Evolutionary conservation across 139 green algal genomes (phyloP).

Genomic region (Asterochloris erici): DNA sequence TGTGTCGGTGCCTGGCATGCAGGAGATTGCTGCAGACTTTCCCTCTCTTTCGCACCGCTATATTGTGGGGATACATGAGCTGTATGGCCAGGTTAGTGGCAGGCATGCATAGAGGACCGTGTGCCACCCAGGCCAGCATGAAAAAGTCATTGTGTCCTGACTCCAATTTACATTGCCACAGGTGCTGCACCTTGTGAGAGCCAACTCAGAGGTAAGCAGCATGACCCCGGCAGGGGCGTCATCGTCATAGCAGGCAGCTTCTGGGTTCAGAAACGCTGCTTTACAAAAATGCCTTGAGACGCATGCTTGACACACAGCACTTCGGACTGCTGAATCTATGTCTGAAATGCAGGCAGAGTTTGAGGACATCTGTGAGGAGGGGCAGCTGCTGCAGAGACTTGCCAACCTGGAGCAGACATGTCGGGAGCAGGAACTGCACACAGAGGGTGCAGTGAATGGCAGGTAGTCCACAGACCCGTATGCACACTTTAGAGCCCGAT

Average conservation of each 20-base stretch:
- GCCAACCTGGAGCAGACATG: constrained; percentile 15
- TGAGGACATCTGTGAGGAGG: constrained; percentile 26
- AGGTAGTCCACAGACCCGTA: neutral
- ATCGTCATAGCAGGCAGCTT: neutral
- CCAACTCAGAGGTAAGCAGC: constrained; percentile 16
- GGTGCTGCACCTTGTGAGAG: constrained; percentile 16
- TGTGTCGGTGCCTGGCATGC: neutral
- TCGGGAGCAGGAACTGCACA: constrained; percentile 4
- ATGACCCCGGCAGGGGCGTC: too few species aligned
- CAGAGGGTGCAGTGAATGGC: neutral
- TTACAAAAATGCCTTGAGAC: neutral
- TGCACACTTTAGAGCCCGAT: neutral
- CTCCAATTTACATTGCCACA: neutral
- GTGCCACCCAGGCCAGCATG: neutral
- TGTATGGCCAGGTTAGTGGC: constrained; percentile 18
- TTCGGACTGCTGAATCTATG: neutral
- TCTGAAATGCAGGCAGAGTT: constrained; percentile 17
- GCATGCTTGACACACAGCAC: neutral
- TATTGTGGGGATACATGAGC: constrained; percentile 6
- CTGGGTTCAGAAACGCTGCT: neutral
- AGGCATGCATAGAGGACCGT: neutral
- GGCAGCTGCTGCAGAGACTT: constrained; percentile 13
- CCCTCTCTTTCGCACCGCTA: constrained; percentile 1
- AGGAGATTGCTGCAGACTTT: constrained; percentile 18
- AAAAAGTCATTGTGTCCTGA: neutral